Conservation (phyloP, 75 land plant species). For the Chamaecyparis obtusa region DNA sequence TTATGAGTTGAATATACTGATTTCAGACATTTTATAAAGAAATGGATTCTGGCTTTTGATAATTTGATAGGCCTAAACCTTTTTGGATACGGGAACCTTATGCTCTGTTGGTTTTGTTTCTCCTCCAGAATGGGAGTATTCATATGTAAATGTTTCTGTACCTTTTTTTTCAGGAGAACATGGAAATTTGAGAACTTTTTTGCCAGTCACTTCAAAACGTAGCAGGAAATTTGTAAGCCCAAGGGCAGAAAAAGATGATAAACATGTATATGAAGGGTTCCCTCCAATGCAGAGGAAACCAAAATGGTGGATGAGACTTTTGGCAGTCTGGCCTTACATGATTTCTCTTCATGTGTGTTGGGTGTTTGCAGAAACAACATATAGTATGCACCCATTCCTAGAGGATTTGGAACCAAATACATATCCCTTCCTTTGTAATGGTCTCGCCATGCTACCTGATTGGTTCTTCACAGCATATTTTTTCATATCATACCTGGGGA, state of each 20-base stretch:
- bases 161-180: not conserved
- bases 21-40: not conserved
- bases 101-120: not conserved
- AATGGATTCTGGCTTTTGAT: not conserved
- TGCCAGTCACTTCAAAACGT: not conserved
- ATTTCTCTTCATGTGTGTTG: constrained; percentile 61
- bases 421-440: constrained; percentile 33
- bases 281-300: constrained; percentile 71
- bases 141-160: not conserved
- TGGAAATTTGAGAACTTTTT: not conserved
- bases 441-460: constrained; percentile 32
- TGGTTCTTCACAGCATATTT: constrained; percentile 56
- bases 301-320: constrained; percentile 64
- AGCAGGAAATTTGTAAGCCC: not conserved
- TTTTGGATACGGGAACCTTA: not conserved
- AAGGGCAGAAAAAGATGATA: constrained; percentile 38
- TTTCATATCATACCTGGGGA: constrained; percentile 44
- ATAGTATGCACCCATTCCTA: constrained; percentile 49
- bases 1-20: not conserved
- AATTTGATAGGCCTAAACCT: not conserved
- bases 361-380: constrained; percentile 69
- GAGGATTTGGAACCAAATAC: constrained; percentile 51
- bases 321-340: constrained; percentile 57
- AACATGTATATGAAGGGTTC: constrained; percentile 38
- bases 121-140: not conserved